phyloP scores from a whole-genome alignment of 495 filamentous ascomycete species.

The Tetracladium setigerum region DNA sequence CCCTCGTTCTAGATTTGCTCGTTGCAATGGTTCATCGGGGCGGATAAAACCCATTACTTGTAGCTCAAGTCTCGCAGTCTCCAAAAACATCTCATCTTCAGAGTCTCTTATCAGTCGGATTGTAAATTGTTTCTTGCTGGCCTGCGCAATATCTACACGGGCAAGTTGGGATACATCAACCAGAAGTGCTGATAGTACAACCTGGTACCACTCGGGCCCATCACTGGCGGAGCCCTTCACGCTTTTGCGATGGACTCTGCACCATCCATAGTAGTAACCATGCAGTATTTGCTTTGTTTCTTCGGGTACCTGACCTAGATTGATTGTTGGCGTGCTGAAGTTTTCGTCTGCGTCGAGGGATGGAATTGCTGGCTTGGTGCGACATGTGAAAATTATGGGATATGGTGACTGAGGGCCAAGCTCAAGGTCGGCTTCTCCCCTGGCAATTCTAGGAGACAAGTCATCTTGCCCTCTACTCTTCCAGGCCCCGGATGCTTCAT shows the following conservation, averaged over 20 bases:
- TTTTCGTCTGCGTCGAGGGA: constrained; percentile 25
- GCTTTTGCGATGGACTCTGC: constrained; percentile 27
- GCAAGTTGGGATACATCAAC: constrained; percentile 23
- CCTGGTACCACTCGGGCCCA: constrained; percentile 39
- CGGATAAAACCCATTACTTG: constrained; percentile 50
- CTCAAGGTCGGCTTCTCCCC: constrained; percentile 28
- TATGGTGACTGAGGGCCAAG: constrained; percentile 49
- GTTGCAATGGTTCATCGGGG: constrained; percentile 12
- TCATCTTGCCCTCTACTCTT: constrained; percentile 30
- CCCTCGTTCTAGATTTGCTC: constrained; percentile 19
- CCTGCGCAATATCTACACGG: constrained; percentile 29
- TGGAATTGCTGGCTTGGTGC: constrained; percentile 28
- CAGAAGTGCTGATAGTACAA: constrained; percentile 43
- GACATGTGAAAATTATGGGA: constrained; percentile 46
- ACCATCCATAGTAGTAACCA: constrained; percentile 61
- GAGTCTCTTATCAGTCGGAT: constrained; percentile 42
- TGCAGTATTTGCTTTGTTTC: constrained; percentile 40
- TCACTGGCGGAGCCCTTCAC: constrained; percentile 9
- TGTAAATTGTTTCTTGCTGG: constrained; percentile 27
- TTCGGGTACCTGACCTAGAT: constrained; percentile 35
- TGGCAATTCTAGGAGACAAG: constrained; percentile 20
- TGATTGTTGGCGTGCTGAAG: constrained; percentile 29
- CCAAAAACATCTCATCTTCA: constrained; percentile 28
- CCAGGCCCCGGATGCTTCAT: constrained; percentile 32
- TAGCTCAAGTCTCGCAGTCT: constrained; percentile 36